A percentile compares a stretch with the other conserved stretches of the same genome.
Conservation (phyloP, 768 basidiomycete species). For the Tephrocybe sp. region DNA sequence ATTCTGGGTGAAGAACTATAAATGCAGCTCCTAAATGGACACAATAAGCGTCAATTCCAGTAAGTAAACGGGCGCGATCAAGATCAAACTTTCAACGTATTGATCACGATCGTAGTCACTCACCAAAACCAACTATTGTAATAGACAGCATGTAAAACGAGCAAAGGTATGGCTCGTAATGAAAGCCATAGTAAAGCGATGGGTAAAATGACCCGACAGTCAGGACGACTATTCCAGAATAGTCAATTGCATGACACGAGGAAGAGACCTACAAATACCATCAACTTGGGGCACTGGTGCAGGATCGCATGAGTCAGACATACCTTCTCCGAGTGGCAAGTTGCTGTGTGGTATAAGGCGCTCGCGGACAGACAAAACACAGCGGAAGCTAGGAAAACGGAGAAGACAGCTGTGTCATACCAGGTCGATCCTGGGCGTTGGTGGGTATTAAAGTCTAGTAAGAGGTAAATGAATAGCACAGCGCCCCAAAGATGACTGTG, state of each 20-base stretch:
- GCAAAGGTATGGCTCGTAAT: constrained; percentile 57
- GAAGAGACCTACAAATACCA: constrained; percentile 48
- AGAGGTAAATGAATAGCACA: constrained; percentile 55
- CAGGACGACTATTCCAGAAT: constrained; percentile 79
- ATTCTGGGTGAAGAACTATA: constrained; percentile 78
- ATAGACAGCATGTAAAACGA: constrained; percentile 55
- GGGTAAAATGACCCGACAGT: constrained; percentile 81
- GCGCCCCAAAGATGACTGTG: constrained; percentile 79
- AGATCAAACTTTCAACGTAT: constrained; percentile 5
- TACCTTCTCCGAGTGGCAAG: constrained; percentile 73
- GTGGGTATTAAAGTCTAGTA: constrained; percentile 50
- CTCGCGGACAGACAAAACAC: constrained; percentile 73
- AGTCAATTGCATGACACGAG: constrained; percentile 67
- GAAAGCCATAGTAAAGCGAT: constrained; percentile 77
- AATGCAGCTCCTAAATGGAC: constrained; percentile 55
- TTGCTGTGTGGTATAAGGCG: constrained; percentile 70
- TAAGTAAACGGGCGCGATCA: constrained; percentile 11
- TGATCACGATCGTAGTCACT: constrained; percentile 33
- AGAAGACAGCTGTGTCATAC: constrained; percentile 59
- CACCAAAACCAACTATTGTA: constrained; percentile 56
- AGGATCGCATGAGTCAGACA: constrained; percentile 19
- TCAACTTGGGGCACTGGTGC: constrained; percentile 1
- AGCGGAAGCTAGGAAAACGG: constrained; percentile 68
- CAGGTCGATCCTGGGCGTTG: constrained; percentile 60
- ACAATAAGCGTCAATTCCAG: neutral